phyloP scores from a whole-genome alignment of 1,284 basidiomycete species.

The Trichosporon asahii region DNA sequence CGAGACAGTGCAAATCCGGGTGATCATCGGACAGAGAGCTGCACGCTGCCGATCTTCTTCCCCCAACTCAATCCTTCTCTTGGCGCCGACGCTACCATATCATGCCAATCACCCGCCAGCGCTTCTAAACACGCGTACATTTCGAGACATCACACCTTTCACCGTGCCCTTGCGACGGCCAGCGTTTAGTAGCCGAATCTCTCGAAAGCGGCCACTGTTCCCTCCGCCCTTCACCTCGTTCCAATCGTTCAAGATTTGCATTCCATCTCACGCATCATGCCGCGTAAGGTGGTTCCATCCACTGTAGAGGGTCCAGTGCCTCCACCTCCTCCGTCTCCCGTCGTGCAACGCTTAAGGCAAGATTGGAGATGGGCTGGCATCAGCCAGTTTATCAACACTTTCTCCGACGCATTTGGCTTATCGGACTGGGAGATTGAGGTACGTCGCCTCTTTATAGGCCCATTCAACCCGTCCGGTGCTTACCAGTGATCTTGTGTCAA shows the following conservation, averaged over 20 bases:
- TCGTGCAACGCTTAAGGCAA: constrained; percentile 43
- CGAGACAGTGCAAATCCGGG: not conserved
- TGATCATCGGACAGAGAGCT: not conserved
- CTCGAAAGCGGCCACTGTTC: no score
- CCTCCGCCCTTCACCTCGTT: no score
- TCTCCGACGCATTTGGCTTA: constrained; percentile 49
- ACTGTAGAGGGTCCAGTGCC: constrained; percentile 26
- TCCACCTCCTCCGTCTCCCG: constrained; percentile 45
- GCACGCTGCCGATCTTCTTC: no score
- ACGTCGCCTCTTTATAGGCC: constrained; percentile 19
- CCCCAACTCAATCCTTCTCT: no score
- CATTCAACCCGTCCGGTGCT: not conserved
- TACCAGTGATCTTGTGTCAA: not conserved
- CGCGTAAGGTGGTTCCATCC: constrained; percentile 26
- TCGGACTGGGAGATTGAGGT: constrained; percentile 51
- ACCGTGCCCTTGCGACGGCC: no score
- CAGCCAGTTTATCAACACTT: constrained; percentile 49
- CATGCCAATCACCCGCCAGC: not conserved
- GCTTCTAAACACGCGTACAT: not conserved
- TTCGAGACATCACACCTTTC: not conserved
- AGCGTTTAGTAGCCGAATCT: no score
- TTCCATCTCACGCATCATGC: constrained; percentile 29
- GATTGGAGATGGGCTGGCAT: constrained; percentile 52
- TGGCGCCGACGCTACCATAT: no score
- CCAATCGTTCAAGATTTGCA: no score